Evolutionary conservation across 805 yeast species (phyloP), one percentile per base, ranked within the genome.

Genomic region (Yarrowia osloensis): DNA sequence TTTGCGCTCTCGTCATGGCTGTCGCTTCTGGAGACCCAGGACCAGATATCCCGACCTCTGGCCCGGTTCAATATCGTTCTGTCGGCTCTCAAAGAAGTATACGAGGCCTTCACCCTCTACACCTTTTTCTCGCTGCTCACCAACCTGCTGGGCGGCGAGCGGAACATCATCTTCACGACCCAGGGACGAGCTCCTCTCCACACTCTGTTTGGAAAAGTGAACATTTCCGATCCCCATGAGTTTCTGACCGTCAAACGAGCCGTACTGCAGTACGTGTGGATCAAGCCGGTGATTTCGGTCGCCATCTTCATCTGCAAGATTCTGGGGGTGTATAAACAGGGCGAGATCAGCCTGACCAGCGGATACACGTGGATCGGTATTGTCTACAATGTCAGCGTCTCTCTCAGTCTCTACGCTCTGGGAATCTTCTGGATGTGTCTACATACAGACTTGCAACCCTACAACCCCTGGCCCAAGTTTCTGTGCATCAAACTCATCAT

Each of bases 71-170:
- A 81, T 59, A 78, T 76, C 67, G 80, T 80, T 67, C 71, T 91
- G 2, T 95, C 89, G 71, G 96, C 97, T 0, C 72, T 90, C 0
- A 81, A 95, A 52, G 99, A 95, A 75, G 85, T 94, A 1, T 95
- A 95, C 77, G 99, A 95, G 77, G 98, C 98, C 0, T 91, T 95
- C 77, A 97, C 93, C 37, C 90, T 95, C 37, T 95, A 95, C 77
- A 91, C 97, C 1, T 95, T 95, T 75, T 94, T 90, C 79, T 84
- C 94, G 35, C 81, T 92, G 31, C 80, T 95, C 66, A 91, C 96
- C 0, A 85, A 87, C 70, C 84, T 91, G 80, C 81, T 95, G 11
- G 98, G 98, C 0, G 99, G 99, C 19, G 99, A 96, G 74, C 81
- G 96, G 61, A 86, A 86, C 68, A 91, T 95, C 28, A 88, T 95